A percentile compares a stretch with the other conserved stretches of the same genome.
Evolutionary conservation across 2,329 filamentous ascomycete species (phyloP).

Genomic region (Corniculantispora saksenae): DNA sequence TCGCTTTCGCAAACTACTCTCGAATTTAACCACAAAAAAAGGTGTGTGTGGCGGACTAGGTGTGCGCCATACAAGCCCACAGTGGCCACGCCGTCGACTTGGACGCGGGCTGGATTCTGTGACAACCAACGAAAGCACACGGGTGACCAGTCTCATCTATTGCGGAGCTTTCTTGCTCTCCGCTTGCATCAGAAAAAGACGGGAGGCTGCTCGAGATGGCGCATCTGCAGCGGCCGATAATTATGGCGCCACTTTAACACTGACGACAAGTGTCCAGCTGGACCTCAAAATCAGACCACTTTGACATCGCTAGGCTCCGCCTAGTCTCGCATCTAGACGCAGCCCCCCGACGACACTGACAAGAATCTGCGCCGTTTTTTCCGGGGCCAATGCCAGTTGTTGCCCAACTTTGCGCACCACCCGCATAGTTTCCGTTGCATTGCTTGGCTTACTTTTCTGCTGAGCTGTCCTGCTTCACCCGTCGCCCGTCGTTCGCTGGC

Average conservation of each 20-base stretch:
- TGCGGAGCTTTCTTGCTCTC: conserved; percentile 5
- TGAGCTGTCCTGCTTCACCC: neutral
- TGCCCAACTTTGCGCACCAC: neutral
- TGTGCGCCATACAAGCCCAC: neutral
- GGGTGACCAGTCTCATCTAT: conserved; percentile 2
- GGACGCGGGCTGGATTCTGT: neutral
- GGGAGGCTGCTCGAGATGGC: neutral
- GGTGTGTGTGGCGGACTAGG: neutral
- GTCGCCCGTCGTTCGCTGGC: neutral
- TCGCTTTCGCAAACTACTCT: too few species aligned
- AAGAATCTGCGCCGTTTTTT: conserved; percentile 1
- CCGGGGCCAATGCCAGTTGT: neutral
- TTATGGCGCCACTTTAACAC: conserved; percentile 19
- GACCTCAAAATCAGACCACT: conserved; percentile 20
- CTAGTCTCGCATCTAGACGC: neutral
- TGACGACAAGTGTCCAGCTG: conserved; percentile 13
- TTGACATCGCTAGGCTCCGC: conserved; percentile 14
- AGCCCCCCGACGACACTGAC: conserved; percentile 4
- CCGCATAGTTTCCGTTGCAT: conserved; percentile 3
- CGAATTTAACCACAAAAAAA: too few species aligned
- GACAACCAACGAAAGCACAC: conserved; percentile 5
- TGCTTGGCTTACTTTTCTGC: conserved; percentile 5
- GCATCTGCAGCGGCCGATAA: neutral
- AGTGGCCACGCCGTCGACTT: neutral
- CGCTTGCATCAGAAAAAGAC: conserved; percentile 6